phyloP scores from a whole-genome alignment of 2,329 filamentous ascomycete genomes.

The Myriosclerotinia duriaeana region DNA sequence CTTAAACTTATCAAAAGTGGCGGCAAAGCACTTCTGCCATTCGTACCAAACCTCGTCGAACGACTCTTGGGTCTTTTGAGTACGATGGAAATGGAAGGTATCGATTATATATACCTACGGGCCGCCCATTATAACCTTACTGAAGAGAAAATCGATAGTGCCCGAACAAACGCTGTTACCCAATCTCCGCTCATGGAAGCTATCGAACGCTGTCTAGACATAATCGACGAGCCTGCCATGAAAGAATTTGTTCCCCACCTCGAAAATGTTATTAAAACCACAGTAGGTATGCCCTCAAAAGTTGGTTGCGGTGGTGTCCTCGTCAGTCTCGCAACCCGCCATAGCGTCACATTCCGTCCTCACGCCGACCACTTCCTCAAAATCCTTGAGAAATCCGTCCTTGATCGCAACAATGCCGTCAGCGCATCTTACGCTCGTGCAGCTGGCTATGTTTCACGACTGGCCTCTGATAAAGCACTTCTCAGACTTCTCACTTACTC shows the following conservation, averaged over 20 bases:
- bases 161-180: conserved; percentile 77
- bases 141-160: conserved; percentile 85
- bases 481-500: conserved; percentile 53
- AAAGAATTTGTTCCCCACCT: conserved; percentile 68
- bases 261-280: conserved; percentile 76
- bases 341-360: conserved; percentile 70
- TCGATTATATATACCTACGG: conserved; percentile 92
- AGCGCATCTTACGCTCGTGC: conserved; percentile 84
- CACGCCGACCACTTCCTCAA: conserved; percentile 75
- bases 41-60: conserved; percentile 78
- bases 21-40: conserved; percentile 73
- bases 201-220: conserved; percentile 83
- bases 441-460: conserved; percentile 77
- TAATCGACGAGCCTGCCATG: conserved; percentile 78
- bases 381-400: conserved; percentile 73
- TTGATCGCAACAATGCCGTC: conserved; percentile 93
- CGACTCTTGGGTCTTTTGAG: conserved; percentile 80
- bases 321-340: conserved; percentile 78
- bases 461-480: conserved; percentile 51
- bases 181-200: conserved; percentile 89
- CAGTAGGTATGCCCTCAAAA: conserved; percentile 90
- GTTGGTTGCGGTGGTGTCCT: conserved; percentile 85
- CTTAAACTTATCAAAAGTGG: conserved; percentile 88
- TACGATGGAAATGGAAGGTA: conserved; percentile 80
- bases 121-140: conserved; percentile 81